phyloP scores from a whole-genome alignment of 1,284 basidiomycete genomes.

The Chondrostereum purpureum region DNA sequence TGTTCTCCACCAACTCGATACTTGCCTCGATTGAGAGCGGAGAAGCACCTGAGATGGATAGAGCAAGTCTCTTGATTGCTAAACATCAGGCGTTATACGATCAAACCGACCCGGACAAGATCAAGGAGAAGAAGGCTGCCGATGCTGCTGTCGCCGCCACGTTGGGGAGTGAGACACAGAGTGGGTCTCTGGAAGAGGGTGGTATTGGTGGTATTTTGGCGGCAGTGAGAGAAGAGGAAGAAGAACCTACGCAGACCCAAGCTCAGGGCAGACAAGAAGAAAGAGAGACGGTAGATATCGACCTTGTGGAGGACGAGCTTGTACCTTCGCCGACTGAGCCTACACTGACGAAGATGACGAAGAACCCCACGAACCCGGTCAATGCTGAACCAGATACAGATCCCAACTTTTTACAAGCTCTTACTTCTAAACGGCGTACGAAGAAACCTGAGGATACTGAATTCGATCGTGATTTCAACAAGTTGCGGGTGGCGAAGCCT shows the following conservation, averaged over 20 bases:
- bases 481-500: conserved; percentile 72
- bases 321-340: conserved; percentile 2
- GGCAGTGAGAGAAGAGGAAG: conserved; percentile 50
- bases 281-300: conserved; percentile 29
- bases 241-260: conserved; percentile 29
- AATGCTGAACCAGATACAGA: conserved; percentile 58
- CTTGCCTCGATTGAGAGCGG: too few species aligned
- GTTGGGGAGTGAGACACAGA: too few species aligned
- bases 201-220: conserved; percentile 20
- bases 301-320: conserved; percentile 10
- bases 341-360: too few species aligned
- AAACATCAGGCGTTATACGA: conserved; percentile 69
- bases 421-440: conserved; percentile 68
- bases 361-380: conserved; percentile 23
- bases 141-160: not conserved
- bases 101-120: conserved; percentile 47
- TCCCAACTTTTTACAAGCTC: conserved; percentile 60
- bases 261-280: conserved; percentile 29
- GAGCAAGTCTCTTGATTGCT: too few species aligned
- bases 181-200: too few species aligned
- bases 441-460: conserved; percentile 65
- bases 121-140: conserved; percentile 8
- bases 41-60: too few species aligned
- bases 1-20: too few species aligned
- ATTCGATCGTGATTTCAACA: conserved; percentile 83